phyloP scores from a whole-genome alignment of 352 stramenopile genomes.

The Phytophthora kernoviae region DNA sequence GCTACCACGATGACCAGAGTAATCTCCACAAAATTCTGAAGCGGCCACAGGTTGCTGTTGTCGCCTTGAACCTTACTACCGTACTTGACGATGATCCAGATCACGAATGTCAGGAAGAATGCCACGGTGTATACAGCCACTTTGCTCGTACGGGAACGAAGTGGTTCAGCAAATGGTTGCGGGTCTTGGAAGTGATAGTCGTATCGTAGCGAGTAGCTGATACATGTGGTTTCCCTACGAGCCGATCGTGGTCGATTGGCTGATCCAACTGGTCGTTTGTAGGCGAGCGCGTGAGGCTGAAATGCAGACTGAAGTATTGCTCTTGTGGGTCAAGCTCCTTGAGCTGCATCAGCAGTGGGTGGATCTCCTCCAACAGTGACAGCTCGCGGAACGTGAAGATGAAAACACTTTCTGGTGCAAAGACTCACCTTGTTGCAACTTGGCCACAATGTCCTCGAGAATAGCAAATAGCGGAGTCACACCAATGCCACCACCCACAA shows the following conservation, averaged over 20 bases:
- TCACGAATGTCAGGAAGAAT: constrained; percentile 18
- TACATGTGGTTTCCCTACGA: neutral
- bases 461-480: constrained; percentile 46
- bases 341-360: constrained; percentile 26
- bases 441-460: constrained; percentile 38
- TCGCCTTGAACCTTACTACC: constrained; percentile 11
- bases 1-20: constrained; percentile 12
- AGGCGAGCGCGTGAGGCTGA: constrained; percentile 26
- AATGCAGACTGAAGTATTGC: constrained; percentile 14
- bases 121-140: constrained; percentile 16
- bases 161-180: constrained; percentile 28
- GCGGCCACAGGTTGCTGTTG: constrained; percentile 25
- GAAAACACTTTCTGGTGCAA: constrained; percentile 26
- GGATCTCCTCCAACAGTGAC: constrained; percentile 36
- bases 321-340: constrained; percentile 18
- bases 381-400: constrained; percentile 42
- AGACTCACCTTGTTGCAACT: constrained; percentile 1
- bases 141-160: constrained; percentile 16
- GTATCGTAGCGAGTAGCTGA: neutral
- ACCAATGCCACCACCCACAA: constrained; percentile 46
- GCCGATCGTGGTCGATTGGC: constrained; percentile 15
- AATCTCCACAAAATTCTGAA: constrained; percentile 39
- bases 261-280: constrained; percentile 6
- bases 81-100: constrained; percentile 25
- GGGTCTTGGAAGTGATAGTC: neutral